Conservation (phyloP, 2,329 filamentous ascomycete species). For the Nemania diffusa region DNA sequence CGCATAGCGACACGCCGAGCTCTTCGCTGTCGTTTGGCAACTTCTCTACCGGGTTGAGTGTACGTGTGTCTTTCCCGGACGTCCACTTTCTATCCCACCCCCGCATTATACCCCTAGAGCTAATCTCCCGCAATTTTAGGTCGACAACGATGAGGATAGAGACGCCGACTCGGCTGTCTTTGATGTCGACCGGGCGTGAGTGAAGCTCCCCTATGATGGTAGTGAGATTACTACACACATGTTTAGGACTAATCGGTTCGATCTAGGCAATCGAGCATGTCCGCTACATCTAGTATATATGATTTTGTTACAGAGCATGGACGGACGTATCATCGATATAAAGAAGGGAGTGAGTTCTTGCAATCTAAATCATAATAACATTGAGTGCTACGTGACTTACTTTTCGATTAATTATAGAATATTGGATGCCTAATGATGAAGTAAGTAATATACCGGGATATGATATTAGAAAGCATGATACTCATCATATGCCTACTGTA, state of each 20-base stretch:
- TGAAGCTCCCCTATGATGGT: neutral
- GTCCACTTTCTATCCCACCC: too few species aligned
- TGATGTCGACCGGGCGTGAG: conserved; percentile 29
- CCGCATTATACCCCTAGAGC: neutral
- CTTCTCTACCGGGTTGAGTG: conserved; percentile 34
- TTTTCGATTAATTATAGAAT: conserved; percentile 28
- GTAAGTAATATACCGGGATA: conserved; percentile 26
- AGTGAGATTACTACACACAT: neutral
- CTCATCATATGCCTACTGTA: conserved; percentile 13
- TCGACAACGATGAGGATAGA: conserved; percentile 23
- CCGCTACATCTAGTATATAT: conserved; percentile 42
- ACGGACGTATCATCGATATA: conserved; percentile 43
- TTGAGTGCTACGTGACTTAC: neutral
- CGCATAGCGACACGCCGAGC: conserved; percentile 31
- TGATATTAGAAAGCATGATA: neutral
- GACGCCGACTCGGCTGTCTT: conserved; percentile 32
- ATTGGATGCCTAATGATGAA: conserved; percentile 43
- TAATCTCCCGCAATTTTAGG: conserved; percentile 13
- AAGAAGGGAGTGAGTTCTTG: conserved; percentile 42
- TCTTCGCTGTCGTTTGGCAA: conserved; percentile 29
- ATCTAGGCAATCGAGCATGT: conserved; percentile 39
- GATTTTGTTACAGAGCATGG: conserved; percentile 43
- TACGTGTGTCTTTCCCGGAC: conserved; percentile 4
- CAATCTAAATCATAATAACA: neutral
- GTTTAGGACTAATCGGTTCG: neutral